Percentiles rank a stretch among this genome's conserved stretches.
phyloP scores from a whole-genome alignment of 495 filamentous ascomycete species.

The Diplogelasinospora grovesii region DNA sequence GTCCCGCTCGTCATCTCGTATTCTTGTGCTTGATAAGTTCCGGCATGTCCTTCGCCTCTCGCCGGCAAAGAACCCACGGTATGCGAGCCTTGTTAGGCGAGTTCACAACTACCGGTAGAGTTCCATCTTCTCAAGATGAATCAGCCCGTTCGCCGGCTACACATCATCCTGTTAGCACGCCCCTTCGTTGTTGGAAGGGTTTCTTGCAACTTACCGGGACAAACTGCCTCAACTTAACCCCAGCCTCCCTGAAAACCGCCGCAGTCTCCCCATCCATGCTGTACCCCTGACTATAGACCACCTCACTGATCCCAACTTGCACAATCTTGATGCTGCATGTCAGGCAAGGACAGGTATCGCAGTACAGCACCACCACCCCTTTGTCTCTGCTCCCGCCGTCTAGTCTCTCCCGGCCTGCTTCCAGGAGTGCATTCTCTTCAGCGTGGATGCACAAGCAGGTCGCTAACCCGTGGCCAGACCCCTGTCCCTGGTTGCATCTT shows the following conservation, averaged over 20 bases:
- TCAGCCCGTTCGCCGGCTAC: slow-evolving; percentile 47
- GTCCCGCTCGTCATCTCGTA: no score
- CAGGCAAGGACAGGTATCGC: slow-evolving; percentile 94
- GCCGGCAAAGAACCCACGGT: no score
- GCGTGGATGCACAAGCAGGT: slow-evolving; percentile 95
- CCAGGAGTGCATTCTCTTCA: slow-evolving; percentile 92
- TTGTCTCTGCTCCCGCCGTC: slow-evolving; percentile 61
- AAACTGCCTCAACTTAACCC: slow-evolving; percentile 74
- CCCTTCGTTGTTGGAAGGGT: neutral
- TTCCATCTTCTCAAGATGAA: slow-evolving; percentile 45
- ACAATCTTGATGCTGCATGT: slow-evolving; percentile 98
- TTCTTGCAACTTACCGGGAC: slow-evolving; percentile 59
- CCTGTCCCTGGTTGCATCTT: slow-evolving; percentile 67
- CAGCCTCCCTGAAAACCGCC: slow-evolving; percentile 66
- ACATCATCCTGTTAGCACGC: neutral
- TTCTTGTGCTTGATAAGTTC: no score
- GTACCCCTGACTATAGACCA: slow-evolving; percentile 89
- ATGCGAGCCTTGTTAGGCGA: no score
- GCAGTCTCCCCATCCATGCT: slow-evolving; percentile 87
- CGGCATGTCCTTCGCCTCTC: no score
- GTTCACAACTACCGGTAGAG: slow-evolving; percentile 17
- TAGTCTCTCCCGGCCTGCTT: slow-evolving; percentile 88
- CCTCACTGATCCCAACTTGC: slow-evolving; percentile 90
- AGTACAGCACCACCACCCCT: slow-evolving; percentile 87
- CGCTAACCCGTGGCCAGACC: slow-evolving; percentile 63